Percentiles rank a stretch among this genome's conserved stretches.
Conservation (phyloP, 352 stramenopile species). For the Globisporangium rhizosaccharum region DNA sequence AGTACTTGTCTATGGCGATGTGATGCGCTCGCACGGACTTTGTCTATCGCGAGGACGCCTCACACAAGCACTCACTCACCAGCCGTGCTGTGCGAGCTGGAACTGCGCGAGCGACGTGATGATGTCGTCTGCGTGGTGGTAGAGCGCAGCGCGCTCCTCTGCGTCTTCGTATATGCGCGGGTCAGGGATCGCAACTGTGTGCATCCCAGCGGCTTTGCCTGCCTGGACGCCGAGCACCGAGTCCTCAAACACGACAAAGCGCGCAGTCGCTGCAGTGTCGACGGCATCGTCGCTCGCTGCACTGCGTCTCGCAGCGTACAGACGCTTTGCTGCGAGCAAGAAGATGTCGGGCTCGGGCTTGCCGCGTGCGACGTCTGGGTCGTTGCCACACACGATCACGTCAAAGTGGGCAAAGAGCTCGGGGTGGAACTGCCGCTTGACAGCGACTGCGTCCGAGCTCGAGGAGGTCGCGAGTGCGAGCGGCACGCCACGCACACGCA, state of each 20-base stretch:
- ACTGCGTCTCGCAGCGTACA: slow-evolving; percentile 31
- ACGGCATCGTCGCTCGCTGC: slow-evolving; percentile 1
- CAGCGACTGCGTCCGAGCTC: slow-evolving; percentile 48
- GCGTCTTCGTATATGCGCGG: slow-evolving; percentile 52
- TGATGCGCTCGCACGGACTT: no score
- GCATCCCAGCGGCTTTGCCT: slow-evolving; percentile 58
- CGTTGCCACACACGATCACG: slow-evolving; percentile 74
- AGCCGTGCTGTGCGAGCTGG: slow-evolving; percentile 49
- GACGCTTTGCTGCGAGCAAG: slow-evolving; percentile 44
- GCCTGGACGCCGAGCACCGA: slow-evolving; percentile 62
- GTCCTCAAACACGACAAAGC: slow-evolving; percentile 76
- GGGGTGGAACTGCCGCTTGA: slow-evolving; percentile 57
- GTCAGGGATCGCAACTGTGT: slow-evolving; percentile 68
- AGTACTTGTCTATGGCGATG: no score
- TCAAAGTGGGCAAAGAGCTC: slow-evolving; percentile 75
- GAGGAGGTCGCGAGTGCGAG: slow-evolving; percentile 74
- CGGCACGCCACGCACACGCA: slow-evolving; percentile 49
- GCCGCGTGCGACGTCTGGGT: slow-evolving; percentile 53
- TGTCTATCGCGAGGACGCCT: neutral
- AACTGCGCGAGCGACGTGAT: slow-evolving; percentile 60
- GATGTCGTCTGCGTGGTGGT: slow-evolving; percentile 53
- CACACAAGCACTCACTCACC: slow-evolving; percentile 10
- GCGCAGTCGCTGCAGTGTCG: slow-evolving; percentile 1
- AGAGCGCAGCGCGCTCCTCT: slow-evolving; percentile 37
- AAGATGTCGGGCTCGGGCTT: slow-evolving; percentile 85